phyloP scores from a whole-genome alignment of 768 basidiomycete species.

The Mycena olivaceomarginata region DNA sequence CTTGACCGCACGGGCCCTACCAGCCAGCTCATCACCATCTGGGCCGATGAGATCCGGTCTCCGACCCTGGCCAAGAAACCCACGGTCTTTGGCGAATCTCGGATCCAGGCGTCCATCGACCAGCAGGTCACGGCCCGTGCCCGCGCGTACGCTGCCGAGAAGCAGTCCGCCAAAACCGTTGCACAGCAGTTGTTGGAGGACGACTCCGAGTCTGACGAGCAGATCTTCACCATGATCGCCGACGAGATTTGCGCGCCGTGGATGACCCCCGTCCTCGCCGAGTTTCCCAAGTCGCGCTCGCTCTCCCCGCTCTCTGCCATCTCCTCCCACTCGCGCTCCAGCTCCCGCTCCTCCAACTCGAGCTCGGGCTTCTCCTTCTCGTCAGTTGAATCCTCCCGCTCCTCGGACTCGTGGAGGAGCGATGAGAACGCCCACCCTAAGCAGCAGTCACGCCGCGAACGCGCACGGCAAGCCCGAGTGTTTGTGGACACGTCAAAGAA shows the following conservation, averaged over 20 bases:
- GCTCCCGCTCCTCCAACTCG: slow-evolving; percentile 85
- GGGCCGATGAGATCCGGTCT: slow-evolving; percentile 74
- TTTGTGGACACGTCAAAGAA: slow-evolving; percentile 85
- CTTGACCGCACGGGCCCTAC: slow-evolving; percentile 62
- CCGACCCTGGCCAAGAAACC: slow-evolving; percentile 42
- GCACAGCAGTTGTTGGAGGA: slow-evolving; percentile 85
- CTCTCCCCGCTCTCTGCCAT: slow-evolving; percentile 75
- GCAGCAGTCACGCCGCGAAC: slow-evolving; percentile 81
- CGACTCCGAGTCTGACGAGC: slow-evolving; percentile 83
- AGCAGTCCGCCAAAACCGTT: slow-evolving; percentile 69
- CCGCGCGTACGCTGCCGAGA: slow-evolving; percentile 20
- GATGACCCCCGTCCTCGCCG: slow-evolving; percentile 78
- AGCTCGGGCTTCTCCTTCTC: slow-evolving; percentile 77
- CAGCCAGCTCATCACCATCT: slow-evolving; percentile 75
- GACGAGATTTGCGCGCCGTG: slow-evolving; percentile 83
- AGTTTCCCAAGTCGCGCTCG: slow-evolving; percentile 75
- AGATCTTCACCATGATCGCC: slow-evolving; percentile 84
- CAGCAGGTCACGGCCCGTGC: slow-evolving; percentile 43
- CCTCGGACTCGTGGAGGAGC: slow-evolving; percentile 64
- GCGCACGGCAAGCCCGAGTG: slow-evolving; percentile 80
- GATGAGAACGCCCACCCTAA: slow-evolving; percentile 57
- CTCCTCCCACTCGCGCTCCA: slow-evolving; percentile 73
- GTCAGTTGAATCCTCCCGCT: slow-evolving; percentile 68
- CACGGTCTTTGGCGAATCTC: slow-evolving; percentile 37
- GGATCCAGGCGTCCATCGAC: slow-evolving; percentile 43